A percentile compares a stretch with the other conserved stretches of the same genome.
phyloP scores from a whole-genome alignment of 2,329 filamentous ascomycete species.

The Hypocreales sp. region DNA sequence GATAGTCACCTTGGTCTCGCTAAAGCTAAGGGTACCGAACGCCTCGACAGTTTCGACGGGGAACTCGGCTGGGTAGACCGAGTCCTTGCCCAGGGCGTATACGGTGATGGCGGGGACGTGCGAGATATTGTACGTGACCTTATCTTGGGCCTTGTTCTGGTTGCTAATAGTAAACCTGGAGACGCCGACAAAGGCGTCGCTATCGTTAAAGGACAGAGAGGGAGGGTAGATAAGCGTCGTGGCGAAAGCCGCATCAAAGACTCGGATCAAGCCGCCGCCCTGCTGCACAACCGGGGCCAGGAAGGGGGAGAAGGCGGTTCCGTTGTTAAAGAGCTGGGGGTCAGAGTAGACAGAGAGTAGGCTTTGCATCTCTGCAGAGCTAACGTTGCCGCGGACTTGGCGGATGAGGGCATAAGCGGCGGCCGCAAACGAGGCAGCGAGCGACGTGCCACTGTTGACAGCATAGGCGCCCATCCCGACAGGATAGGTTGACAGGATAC shows the following conservation, averaged over 20 bases:
- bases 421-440: constrained; percentile 41
- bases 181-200: constrained; percentile 31
- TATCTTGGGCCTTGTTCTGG: constrained; percentile 30
- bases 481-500: constrained; percentile 38
- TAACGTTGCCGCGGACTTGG: constrained; percentile 31
- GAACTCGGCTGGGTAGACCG: constrained; percentile 19
- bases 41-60: constrained; percentile 22
- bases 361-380: constrained; percentile 31
- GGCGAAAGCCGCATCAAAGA: constrained; percentile 39
- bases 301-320: constrained; percentile 10
- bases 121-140: constrained; percentile 32
- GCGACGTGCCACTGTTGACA: constrained; percentile 40
- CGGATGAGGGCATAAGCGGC: constrained; percentile 37
- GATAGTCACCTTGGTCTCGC: constrained; percentile 1
- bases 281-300: constrained; percentile 35
- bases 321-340: constrained; percentile 30
- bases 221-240: constrained; percentile 35
- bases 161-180: constrained; percentile 37
- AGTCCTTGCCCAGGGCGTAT: constrained; percentile 23
- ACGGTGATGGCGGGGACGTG: constrained; percentile 30
- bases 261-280: constrained; percentile 43
- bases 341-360: constrained; percentile 32
- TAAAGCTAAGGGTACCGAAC: constrained; percentile 14
- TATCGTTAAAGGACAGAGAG: constrained; percentile 48
- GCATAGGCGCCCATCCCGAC: constrained; percentile 28